phyloP scores from a whole-genome alignment of 2,329 filamentous ascomycete species.

The Penicillium nordicum region DNA sequence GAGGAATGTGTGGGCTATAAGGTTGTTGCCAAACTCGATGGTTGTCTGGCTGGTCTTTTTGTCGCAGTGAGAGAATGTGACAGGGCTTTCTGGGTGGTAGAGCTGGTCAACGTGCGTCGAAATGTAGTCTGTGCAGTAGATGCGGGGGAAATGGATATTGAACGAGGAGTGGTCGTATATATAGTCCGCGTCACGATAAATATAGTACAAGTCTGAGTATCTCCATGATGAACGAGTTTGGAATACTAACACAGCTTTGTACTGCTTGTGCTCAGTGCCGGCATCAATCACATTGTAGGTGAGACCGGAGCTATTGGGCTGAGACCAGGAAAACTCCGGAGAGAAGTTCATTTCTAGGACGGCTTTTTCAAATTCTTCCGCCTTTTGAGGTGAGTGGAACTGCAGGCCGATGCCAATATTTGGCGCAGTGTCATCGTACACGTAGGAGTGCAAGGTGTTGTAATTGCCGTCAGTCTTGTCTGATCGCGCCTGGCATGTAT shows the following conservation, averaged over 20 bases:
- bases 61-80: slow-evolving; percentile 31
- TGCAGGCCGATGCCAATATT: slow-evolving; percentile 28
- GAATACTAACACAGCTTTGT: slow-evolving; percentile 27
- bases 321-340: slow-evolving; percentile 26
- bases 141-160: slow-evolving; percentile 26
- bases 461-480: slow-evolving; percentile 32
- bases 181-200: slow-evolving; percentile 31
- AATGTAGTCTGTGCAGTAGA: slow-evolving; percentile 30
- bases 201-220: slow-evolving; percentile 27
- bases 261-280: slow-evolving; percentile 28
- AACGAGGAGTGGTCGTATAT: slow-evolving; percentile 22
- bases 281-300: slow-evolving; percentile 30
- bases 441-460: slow-evolving; percentile 27
- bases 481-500: slow-evolving; percentile 28
- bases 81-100: slow-evolving; percentile 22
- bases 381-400: slow-evolving; percentile 23
- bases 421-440: slow-evolving; percentile 30
- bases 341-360: slow-evolving; percentile 22
- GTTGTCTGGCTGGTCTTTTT: slow-evolving; percentile 18
- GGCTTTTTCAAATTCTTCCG: slow-evolving; percentile 27
- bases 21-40: slow-evolving; percentile 23
- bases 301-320: slow-evolving; percentile 21
- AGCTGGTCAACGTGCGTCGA: slow-evolving; percentile 31
- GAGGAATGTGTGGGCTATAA: slow-evolving; percentile 23
- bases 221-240: slow-evolving; percentile 24